phyloP scores from a whole-genome alignment of 371 early-diverging fungal genomes.

The Mucor irregularis region DNA sequence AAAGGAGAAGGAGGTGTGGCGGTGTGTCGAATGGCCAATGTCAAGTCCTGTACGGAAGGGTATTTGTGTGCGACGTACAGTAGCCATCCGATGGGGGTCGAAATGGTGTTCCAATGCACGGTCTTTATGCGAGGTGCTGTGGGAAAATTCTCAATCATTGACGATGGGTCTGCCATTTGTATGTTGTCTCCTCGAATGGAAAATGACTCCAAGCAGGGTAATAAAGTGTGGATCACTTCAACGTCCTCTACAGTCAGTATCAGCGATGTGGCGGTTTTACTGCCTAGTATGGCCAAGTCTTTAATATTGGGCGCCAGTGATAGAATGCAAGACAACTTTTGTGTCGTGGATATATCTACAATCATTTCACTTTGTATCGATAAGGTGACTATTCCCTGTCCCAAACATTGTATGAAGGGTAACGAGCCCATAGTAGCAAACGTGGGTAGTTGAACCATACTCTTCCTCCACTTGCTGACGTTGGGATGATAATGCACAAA shows the following conservation, averaged over 20 bases:
- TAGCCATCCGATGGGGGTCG: conserved; percentile 7
- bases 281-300: not conserved
- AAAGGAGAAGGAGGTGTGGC: too few species aligned
- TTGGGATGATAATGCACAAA: not conserved
- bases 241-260: conserved; percentile 10
- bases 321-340: not conserved
- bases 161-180: too few species aligned
- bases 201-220: not conserved
- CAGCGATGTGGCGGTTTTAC: not conserved
- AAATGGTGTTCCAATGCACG: conserved; percentile 2
- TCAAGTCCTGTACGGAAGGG: not conserved
- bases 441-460: conserved; percentile 10
- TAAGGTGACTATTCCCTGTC: not conserved
- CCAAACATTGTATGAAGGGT: conserved; percentile 8
- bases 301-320: conserved; percentile 2
- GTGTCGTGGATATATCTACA: conserved; percentile 4
- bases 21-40: conserved; percentile 1
- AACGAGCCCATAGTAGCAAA: conserved; percentile 2
- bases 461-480: not conserved
- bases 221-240: conserved; percentile 3
- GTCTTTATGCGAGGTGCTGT: not conserved
- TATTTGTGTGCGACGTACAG: conserved; percentile 20
- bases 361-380: conserved; percentile 13
- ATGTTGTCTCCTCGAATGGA: conserved; percentile 6
- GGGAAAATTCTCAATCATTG: not conserved